Conservation (phyloP, 2,329 filamentous ascomycete species). For the Graphilbum ipis-grandicollis region DNA sequence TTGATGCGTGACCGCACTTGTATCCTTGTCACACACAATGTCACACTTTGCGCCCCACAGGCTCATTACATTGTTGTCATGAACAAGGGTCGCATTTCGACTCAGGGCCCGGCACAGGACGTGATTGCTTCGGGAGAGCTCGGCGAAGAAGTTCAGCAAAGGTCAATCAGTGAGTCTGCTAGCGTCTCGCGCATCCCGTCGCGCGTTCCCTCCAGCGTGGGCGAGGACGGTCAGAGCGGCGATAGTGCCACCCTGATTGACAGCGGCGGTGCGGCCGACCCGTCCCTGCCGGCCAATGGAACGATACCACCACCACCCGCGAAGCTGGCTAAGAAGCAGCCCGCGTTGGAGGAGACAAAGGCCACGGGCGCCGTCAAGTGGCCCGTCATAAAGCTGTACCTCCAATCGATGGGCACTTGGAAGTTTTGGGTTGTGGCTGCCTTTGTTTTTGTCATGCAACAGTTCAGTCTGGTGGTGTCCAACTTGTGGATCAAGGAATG, state of each 20-base stretch:
- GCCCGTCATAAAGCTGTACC: slow-evolving; percentile 70
- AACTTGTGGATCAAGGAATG: slow-evolving; percentile 92
- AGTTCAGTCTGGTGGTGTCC: slow-evolving; percentile 70
- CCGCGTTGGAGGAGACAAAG: slow-evolving; percentile 57
- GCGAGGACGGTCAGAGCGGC: slow-evolving; percentile 39
- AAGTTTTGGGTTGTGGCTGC: slow-evolving; percentile 78
- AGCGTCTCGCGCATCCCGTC: slow-evolving; percentile 60
- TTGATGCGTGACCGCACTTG: slow-evolving; percentile 82
- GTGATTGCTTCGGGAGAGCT: slow-evolving; percentile 78
- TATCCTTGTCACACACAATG: slow-evolving; percentile 89
- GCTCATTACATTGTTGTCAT: slow-evolving; percentile 70
- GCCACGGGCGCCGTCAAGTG: slow-evolving; percentile 76
- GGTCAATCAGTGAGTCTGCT: slow-evolving; percentile 51
- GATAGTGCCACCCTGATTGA: slow-evolving; percentile 37
- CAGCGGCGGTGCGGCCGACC: slow-evolving; percentile 30
- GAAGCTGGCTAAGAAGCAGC: slow-evolving; percentile 22
- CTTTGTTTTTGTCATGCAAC: slow-evolving; percentile 62
- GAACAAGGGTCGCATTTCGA: slow-evolving; percentile 65
- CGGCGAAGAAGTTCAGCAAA: slow-evolving; percentile 65
- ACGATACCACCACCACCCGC: slow-evolving; percentile 19
- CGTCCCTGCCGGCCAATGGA: slow-evolving; percentile 22
- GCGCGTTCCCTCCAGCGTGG: slow-evolving; percentile 57
- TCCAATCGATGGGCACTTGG: slow-evolving; percentile 85
- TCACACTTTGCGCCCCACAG: slow-evolving; percentile 67
- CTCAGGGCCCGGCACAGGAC: slow-evolving; percentile 60